Base-by-base conservation (phyloP, 352 stramenopile genomes). In the Globisporangium camurandrum region DNA sequence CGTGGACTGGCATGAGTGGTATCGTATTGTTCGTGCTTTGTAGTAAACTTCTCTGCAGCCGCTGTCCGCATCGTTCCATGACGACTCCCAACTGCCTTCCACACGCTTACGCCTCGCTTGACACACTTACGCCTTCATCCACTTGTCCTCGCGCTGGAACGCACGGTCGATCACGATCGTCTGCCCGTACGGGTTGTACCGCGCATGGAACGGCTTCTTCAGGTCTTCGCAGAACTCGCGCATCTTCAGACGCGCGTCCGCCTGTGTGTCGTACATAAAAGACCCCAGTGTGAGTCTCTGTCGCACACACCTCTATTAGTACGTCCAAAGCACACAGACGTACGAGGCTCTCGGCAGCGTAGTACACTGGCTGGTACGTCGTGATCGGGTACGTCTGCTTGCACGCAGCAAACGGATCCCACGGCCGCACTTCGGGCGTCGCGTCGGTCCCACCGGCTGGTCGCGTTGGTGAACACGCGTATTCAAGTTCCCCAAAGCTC, bases 341-440 rank as follows among this genome's bases (percentile, higher is more conserved):
- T 57, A 87, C 76, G 55, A 98, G 74, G 49, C 78, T 97, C 30
- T 98, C 88, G n/a, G 96, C 90, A 19, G 97, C 77, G 64, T 98
- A 99, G 71, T 98, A 99, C 16, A 97, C 68, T 14, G 95, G 94
- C 67, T 98, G 96, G 69, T 98, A 99, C 2, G 85, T 97, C 8
- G 96, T 99, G 61, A 99, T 98, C 4, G 96, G 95, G 64, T 98
- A 99, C 37, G 96, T 86, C 54, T 98, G 92, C 56, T 85, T 82
- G 46, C 86, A 93, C 17, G 94, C 96, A 34, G 90, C 74, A 34
- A 88, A 88, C 22, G 95, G 96, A 64, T 98, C 93, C 95, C 95
- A 99, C 26, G 84, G 75, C 42, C 87, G 87, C 61, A 97, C 94
- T 55, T 96, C 70, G 10, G 94, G 95, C 43, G 68, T 64, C n/a